phyloP scores from a whole-genome alignment of 1,139 yeast species.

The Debaryomyces singareniensis region DNA sequence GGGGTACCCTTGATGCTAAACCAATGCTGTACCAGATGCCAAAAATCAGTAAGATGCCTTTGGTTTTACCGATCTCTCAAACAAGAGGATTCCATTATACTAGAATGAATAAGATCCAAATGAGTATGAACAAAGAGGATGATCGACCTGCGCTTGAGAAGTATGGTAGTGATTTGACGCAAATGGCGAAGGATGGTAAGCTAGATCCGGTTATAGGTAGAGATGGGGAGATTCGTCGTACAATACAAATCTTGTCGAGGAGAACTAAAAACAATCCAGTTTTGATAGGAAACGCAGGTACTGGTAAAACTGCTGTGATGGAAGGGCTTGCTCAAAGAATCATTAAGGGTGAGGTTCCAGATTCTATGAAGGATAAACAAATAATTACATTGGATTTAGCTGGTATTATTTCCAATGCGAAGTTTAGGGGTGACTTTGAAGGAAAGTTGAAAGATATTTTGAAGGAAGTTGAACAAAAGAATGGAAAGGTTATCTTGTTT shows the following conservation, averaged over 20 bases:
- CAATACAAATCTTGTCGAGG: conserved; percentile 85
- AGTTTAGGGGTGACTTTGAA: conserved; percentile 93
- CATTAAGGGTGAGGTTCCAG: conserved; percentile 89
- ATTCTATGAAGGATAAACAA: conserved; percentile 78
- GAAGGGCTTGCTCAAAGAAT: conserved; percentile 95
- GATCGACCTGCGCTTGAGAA: conserved; percentile 76
- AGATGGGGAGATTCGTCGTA: conserved; percentile 89
- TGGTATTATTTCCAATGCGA: conserved; percentile 87
- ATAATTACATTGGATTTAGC: conserved; percentile 85
- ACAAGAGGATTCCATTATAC: conserved; percentile 11
- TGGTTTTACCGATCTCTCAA: conserved; percentile 1
- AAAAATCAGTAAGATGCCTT: not conserved
- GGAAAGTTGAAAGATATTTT: conserved; percentile 78
- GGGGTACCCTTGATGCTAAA: too few species aligned
- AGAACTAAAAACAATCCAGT: conserved; percentile 95
- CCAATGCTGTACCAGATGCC: too few species aligned
- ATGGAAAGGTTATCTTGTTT: conserved; percentile 75
- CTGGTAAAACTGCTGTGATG: conserved; percentile 94
- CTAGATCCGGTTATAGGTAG: conserved; percentile 96
- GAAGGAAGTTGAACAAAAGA: conserved; percentile 78
- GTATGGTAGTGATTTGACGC: conserved; percentile 83
- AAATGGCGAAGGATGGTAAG: conserved; percentile 82
- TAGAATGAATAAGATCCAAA: conserved; percentile 19
- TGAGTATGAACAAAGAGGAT: conserved; percentile 42
- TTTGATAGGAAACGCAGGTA: conserved; percentile 91